Base-by-base conservation (phyloP, 129 eudicot species). In the Pseudognaphalium luteoalbum region DNA sequence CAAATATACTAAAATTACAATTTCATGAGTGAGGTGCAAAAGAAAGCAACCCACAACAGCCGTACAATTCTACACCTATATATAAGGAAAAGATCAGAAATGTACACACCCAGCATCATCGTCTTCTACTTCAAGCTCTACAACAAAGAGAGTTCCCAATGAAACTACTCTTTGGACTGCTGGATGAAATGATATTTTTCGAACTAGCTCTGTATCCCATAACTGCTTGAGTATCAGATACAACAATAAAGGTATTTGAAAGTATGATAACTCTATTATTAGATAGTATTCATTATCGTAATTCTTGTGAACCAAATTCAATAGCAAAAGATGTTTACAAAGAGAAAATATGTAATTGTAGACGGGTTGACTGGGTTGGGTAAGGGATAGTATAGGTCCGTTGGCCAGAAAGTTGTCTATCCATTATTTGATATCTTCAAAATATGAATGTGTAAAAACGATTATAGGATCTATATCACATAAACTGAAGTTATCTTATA, bases 111-210 rank as follows among this genome's bases (percentile, higher is more conserved):
- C 99, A 12, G 94, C 87, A 81, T 87, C 87, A 78, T 44, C 3
- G 76, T 88, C 99, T 47, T 87, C 89, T 22, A 92, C 96, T 84
- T 39, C 65, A 34, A 95, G 93, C 83, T 95, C 99, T 59, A 91
- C 66, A 66, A 89, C 99, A 85, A 84, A 95, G 42, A 95, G 86
- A 58, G 99, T 95, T 81, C 99, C 99, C 79, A 95, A 74, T 3
- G 82, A 82, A 58, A 95, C 89, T 66, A 91, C 89, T 85, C 97
- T 91, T 50, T 75, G 66, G 52, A 89, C 96, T 56, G 82, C 83
- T 0, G 90, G 91, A 74, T 79, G 90, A 33, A 67, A 86, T 66
- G 99, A 89, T 76, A 95, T 91, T 82, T 83, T 88, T 5, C 68
- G 54, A 70, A 89, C 97, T 58, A 86, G 80, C 34, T 95, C 89